Evolutionary conservation across 1,139 yeast species (phyloP), one percentile per base, ranked within the genome.

Genomic region (Kodamaea alishanica): DNA sequence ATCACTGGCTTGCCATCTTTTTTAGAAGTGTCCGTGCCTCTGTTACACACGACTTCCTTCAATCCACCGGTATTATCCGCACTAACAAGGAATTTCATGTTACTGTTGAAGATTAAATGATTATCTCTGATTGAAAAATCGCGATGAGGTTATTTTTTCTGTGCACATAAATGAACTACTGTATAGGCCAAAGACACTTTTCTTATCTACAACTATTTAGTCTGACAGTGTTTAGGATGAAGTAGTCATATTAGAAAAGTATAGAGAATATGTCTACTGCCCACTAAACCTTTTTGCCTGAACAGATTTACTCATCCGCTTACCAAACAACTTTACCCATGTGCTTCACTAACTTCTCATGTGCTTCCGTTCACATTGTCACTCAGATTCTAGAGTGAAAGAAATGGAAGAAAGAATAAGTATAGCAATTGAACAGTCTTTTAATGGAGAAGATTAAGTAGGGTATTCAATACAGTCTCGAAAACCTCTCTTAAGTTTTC

Each of bases 21-120:
- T 38, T 70, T 68, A 5, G 90, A 81, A 5, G 90, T 83, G 50
- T 84, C 88, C 0, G 87, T 80, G 0, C 88, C 88, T 41, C 70
- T 65, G 28, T 62, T 54, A 48, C 84, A 82, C 5, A 67, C 52
- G 8, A 82, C 65, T 52, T 81, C 85, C 55, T 78, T 79, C 32
- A 77, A 54, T 6, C 71, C 61, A 2, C 84, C 84, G 1, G 75
- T 70, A 48, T 79, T 84, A 46, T 77, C 81, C 3, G 81, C 69
- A 12, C 82, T 63, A 2, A 65, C 79, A 39, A 79, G 49, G 28
- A 78, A 52, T 58, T 69, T 77, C 84, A 79, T 79, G 24, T 11
- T 29, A 24, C 10, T 8, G 28, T 28, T 34, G 15, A 29, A 15
- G 33, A 32, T 34, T 47, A 43, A 47, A 46, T 46, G 49, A 41